Evolutionary conservation across 805 yeast species (phyloP).

Genomic region (Sugiyamaella chiloensis): DNA sequence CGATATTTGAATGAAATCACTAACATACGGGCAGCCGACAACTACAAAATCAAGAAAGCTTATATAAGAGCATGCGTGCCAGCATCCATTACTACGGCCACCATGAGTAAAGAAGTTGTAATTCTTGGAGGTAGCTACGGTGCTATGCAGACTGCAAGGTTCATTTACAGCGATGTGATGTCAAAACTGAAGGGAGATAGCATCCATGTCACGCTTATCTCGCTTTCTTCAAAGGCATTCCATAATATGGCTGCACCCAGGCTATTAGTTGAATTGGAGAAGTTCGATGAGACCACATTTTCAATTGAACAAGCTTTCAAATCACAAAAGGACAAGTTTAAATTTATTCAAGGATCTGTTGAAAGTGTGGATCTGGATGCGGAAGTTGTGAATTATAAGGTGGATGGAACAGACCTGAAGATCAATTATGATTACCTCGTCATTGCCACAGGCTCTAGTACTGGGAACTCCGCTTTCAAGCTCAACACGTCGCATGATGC

Average conservation of each 20-base stretch:
- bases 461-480: slow-evolving; percentile 16
- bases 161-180: background rate
- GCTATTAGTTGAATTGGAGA: slow-evolving; percentile 18
- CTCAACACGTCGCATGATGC: slow-evolving; percentile 9
- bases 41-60: too few species aligned
- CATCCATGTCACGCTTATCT: slow-evolving; percentile 17
- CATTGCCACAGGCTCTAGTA: slow-evolving; percentile 23
- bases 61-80: too few species aligned
- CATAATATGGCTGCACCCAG: slow-evolving; percentile 20
- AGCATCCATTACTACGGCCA: too few species aligned
- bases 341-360: slow-evolving; percentile 18
- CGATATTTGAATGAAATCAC: too few species aligned
- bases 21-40: too few species aligned
- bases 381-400: background rate
- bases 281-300: slow-evolving; percentile 1
- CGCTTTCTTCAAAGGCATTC: slow-evolving; percentile 14
- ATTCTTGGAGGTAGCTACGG: slow-evolving; percentile 18
- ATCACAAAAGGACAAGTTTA: slow-evolving; percentile 8
- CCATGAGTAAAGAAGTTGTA: slow-evolving; percentile 11
- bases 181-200: slow-evolving; percentile 1
- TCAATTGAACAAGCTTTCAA: slow-evolving; percentile 3
- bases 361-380: slow-evolving; percentile 15
- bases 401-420: background rate
- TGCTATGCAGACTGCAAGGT: slow-evolving; percentile 9
- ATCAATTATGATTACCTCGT: slow-evolving; percentile 19